Evolutionary conservation across 768 basidiomycete genomes (phyloP), one percentile per base, ranked within the genome.

Genomic region (Sistotremastrum suecicum): DNA sequence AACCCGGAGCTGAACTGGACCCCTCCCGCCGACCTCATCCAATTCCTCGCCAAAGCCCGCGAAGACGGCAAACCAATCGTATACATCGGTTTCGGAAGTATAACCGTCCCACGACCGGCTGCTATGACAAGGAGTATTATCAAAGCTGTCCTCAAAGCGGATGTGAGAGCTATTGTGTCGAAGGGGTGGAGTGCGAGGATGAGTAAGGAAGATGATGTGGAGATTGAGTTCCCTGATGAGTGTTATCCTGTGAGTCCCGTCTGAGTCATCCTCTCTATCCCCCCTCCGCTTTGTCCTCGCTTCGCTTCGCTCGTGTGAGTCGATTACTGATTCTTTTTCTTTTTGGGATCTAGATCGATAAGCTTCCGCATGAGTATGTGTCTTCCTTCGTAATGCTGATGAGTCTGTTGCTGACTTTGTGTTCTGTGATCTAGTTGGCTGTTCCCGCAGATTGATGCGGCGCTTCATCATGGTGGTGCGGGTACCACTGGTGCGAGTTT

Each of bases 71-170:
- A 76, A 53, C 65, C 78, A 0, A 66, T 83, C 41, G 80, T 83
- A 2, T 83, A 83, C 55, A 80, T 83, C 42, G 78, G 79, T 1
- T 81, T 81, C 51, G 80, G 79, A 1, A 77, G 74, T 30, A 79
- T 83, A 47, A 78, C 76, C 4, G 78, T 83, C 3, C 76, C 78
- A 5, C 56, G 71, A 52, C 76, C 79, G 2, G 64, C 67, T 46
- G 63, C 64, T 3, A 67, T 79, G 51, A 77, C 77, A 1, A 61
- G 64, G 34, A 66, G 63, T 33, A 75, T 83, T 42, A 66, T 79
- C 45, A 68, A 75, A 47, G 79, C 76, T 0, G 78, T 80, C 5
- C 54, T 73, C 44, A 74, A 72, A 75, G 75, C 75, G 44, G 76
- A 66, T 47, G 79, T 83, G 2, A 62, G 78, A 11, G 80, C 80